Base-by-base conservation (phyloP, 352 stramenopile species). In the Saprolegnia diclina region DNA sequence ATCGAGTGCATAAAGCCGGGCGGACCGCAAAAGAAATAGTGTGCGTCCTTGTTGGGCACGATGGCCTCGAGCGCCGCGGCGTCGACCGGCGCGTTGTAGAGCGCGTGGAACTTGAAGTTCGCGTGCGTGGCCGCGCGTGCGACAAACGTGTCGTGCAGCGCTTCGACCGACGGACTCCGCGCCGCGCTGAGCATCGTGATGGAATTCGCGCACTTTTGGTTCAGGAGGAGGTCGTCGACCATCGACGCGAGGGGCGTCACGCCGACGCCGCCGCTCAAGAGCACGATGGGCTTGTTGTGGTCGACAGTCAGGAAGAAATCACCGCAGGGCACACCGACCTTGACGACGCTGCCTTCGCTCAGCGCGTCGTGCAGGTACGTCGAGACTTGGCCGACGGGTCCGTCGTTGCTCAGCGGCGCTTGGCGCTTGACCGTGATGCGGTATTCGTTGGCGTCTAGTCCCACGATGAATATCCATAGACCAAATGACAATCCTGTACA, bases 351-450 rank as follows among this genome's bases (percentile, higher is more conserved):
- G 37, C 82, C 80, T 45, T 82, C 77, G 14, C 83, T 59, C 38
- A 86, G 73, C 32, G 77, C 56, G 54, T 84, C 71, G 72, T 90
- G 82, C 48, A 90, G 68, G 71, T 83, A 75, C 52, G 64, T 81
- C n/a, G 80, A 89, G 24, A 82, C 77, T 4, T 79, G 72, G 35
- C 82, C 82, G 56, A 72, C 76, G 2, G 76, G 73, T 14, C 72
- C 62, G 48, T 72, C 69, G 0, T 71, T 72, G n/a, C 46, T 68
- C 19, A 62, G 61, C 22, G 76, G 70, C 4, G 76, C 77, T 67
- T 85, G 77, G 61, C 79, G 79, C 71, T 83, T 86, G n/a, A 86
- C 79, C 19, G 79, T 81, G 67, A 83, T 85, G 56, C 79, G 79
- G 73, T 85, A 85, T 56, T 82, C 74, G 4, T 74, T 53, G 10